Conservation (phyloP, 2,329 filamentous ascomycete genomes). For the Cordyceps farinosa region DNA sequence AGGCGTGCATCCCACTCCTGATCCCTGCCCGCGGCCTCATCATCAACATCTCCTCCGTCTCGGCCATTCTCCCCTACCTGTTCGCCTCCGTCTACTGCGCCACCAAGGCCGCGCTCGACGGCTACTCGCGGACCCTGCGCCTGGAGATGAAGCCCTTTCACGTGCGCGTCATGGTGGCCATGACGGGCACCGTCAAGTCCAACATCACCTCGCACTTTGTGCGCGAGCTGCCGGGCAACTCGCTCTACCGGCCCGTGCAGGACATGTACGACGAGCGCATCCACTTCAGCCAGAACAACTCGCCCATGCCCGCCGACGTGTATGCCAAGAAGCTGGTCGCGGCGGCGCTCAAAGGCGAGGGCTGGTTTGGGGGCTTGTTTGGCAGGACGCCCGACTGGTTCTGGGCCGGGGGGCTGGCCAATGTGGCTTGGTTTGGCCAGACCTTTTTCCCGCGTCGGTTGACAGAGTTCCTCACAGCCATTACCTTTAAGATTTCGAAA, state of each 20-base stretch:
- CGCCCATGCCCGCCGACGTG: slow-evolving; percentile 40
- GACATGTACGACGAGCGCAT: slow-evolving; percentile 46
- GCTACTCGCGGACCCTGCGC: slow-evolving; percentile 52
- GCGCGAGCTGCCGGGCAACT: slow-evolving; percentile 41
- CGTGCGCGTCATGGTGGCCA: slow-evolving; percentile 55
- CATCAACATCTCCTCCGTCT: slow-evolving; percentile 54
- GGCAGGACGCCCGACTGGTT: slow-evolving; percentile 24
- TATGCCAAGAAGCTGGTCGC: slow-evolving; percentile 44
- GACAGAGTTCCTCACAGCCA: slow-evolving; percentile 27
- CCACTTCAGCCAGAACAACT: slow-evolving; percentile 46
- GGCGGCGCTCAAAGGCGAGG: slow-evolving; percentile 40
- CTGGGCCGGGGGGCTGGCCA: slow-evolving; percentile 12
- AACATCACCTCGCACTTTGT: slow-evolving; percentile 45
- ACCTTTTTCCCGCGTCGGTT: slow-evolving; percentile 26
- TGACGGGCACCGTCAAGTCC: slow-evolving; percentile 52
- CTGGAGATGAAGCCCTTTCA: slow-evolving; percentile 51
- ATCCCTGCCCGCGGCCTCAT: slow-evolving; percentile 49
- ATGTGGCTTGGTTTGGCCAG: slow-evolving; percentile 8
- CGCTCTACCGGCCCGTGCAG: slow-evolving; percentile 44
- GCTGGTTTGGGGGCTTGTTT: slow-evolving; percentile 24
- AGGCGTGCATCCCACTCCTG: slow-evolving; percentile 47
- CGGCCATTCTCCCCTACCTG: slow-evolving; percentile 48
- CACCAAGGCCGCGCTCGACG: slow-evolving; percentile 51
- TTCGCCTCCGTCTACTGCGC: slow-evolving; percentile 54
- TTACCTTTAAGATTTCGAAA: slow-evolving; percentile 29